Percentiles rank a stretch among this genome's conserved stretches.
phyloP scores from a whole-genome alignment of 2,329 filamentous ascomycete species.

The Immersiporthe knoxdaviesiana region DNA sequence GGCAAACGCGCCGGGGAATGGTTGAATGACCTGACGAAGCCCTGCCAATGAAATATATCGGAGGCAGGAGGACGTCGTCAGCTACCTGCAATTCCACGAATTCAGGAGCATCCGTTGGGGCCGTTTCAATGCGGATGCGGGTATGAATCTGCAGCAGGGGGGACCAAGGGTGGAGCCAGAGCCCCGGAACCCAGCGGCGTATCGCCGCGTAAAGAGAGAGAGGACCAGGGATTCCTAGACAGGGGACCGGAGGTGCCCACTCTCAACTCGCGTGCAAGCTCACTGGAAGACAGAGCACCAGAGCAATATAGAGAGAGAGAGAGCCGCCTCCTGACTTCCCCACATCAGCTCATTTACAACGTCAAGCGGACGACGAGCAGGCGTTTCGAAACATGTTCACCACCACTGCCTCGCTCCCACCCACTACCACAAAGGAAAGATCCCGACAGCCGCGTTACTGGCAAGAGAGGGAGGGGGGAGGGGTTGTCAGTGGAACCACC shows the following conservation, averaged over 20 bases:
- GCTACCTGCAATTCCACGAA: constrained; percentile 20
- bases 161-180: constrained; percentile 22
- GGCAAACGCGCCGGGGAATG: neutral
- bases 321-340: constrained; percentile 16
- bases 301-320: neutral
- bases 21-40: neutral
- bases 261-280: neutral
- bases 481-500: neutral
- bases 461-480: neutral
- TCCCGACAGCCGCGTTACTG: neutral
- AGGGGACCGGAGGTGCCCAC: constrained; percentile 18
- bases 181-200: constrained; percentile 24
- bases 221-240: constrained; percentile 18
- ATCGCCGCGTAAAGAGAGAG: constrained; percentile 16
- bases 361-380: constrained; percentile 19
- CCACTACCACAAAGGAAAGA: neutral
- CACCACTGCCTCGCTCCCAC: neutral
- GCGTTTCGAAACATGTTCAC: constrained; percentile 28
- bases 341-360: constrained; percentile 25
- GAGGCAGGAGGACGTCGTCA: constrained; percentile 22
- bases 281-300: neutral
- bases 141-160: constrained; percentile 16
- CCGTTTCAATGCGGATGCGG: constrained; percentile 21
- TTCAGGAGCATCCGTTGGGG: constrained; percentile 23
- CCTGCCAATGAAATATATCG: constrained; percentile 3